A percentile compares a stretch with the other conserved stretches of the same genome.
phyloP scores from a whole-genome alignment of 345 rosid genomes.

The Populus pruinosa region DNA sequence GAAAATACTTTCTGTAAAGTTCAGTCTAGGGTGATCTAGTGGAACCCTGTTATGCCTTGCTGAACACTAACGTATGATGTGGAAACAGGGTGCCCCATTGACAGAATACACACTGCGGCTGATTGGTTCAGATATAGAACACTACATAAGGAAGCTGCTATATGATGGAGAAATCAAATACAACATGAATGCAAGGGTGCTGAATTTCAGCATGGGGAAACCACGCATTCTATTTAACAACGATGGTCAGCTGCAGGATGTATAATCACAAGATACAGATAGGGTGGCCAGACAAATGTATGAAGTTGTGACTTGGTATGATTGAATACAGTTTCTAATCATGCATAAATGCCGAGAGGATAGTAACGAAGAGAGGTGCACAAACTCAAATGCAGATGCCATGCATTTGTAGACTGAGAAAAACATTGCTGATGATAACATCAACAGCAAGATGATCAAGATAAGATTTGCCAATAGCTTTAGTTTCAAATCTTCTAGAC shows the following conservation, averaged over 20 bases:
- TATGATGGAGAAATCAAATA: conserved; percentile 85
- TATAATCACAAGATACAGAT: neutral
- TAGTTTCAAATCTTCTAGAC: conserved; percentile 9
- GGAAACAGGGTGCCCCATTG: conserved; percentile 76
- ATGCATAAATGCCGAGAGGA: conserved; percentile 5
- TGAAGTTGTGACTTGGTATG: neutral
- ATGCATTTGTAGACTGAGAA: neutral
- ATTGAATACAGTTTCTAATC: neutral
- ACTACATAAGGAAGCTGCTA: conserved; percentile 80
- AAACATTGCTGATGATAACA: conserved; percentile 3
- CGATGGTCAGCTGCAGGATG: conserved; percentile 13
- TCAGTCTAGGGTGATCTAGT: neutral
- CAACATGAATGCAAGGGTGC: conserved; percentile 43
- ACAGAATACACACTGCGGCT: conserved; percentile 85
- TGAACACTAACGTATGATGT: neutral
- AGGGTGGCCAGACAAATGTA: neutral
- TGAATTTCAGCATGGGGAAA: conserved; percentile 72
- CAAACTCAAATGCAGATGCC: neutral
- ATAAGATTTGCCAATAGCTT: conserved; percentile 37
- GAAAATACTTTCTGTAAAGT: neutral
- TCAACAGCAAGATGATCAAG: conserved; percentile 49
- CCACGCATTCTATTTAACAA: conserved; percentile 17
- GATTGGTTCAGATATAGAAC: conserved; percentile 89
- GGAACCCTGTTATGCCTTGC: neutral
- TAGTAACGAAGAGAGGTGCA: neutral